These are phyloP conservation scores for Rhodotorula sp. DNA, from an alignment of 1,284 basidiomycete genomes.

Conservation along the genomic window DNA sequence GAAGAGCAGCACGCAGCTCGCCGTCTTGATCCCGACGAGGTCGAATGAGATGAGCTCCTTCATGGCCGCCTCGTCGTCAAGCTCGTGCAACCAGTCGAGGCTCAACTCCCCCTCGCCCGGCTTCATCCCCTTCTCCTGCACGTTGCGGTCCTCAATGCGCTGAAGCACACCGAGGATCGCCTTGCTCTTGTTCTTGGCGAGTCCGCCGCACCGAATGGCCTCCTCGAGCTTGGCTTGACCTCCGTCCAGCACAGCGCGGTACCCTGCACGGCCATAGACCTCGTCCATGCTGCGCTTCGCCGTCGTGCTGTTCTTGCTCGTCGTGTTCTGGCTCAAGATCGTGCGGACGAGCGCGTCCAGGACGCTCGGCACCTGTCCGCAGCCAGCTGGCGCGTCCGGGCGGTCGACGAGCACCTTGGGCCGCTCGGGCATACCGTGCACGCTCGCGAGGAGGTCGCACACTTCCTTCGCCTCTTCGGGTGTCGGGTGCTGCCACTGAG, in stretches of 20 bases:
- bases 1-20: constrained; percentile 74
- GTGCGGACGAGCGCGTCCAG: constrained; percentile 71
- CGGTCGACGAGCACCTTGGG: constrained; percentile 49
- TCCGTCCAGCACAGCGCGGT: constrained; percentile 62
- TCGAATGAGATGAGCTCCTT: constrained; percentile 65
- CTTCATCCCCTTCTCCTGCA: constrained; percentile 48
- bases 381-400: constrained; percentile 54
- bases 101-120: constrained; percentile 32
- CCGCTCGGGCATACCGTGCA: constrained; percentile 51
- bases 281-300: constrained; percentile 63
- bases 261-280: constrained; percentile 64
- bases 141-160: constrained; percentile 59
- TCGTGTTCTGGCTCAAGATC: constrained; percentile 74
- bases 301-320: constrained; percentile 62
- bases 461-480: constrained; percentile 57
- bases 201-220: constrained; percentile 67
- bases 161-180: constrained; percentile 64
- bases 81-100: constrained; percentile 39
- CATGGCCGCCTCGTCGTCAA: constrained; percentile 65
- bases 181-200: constrained; percentile 71
- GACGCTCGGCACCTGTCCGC: constrained; percentile 64
- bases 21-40: constrained; percentile 76
- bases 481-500: constrained; percentile 59
- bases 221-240: constrained; percentile 60
- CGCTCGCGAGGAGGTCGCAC: constrained; percentile 55